A percentile compares a stretch with the other conserved stretches of the same genome.
phyloP scores from a whole-genome alignment of 1,284 basidiomycete genomes.

The Schizophyllum commune region DNA sequence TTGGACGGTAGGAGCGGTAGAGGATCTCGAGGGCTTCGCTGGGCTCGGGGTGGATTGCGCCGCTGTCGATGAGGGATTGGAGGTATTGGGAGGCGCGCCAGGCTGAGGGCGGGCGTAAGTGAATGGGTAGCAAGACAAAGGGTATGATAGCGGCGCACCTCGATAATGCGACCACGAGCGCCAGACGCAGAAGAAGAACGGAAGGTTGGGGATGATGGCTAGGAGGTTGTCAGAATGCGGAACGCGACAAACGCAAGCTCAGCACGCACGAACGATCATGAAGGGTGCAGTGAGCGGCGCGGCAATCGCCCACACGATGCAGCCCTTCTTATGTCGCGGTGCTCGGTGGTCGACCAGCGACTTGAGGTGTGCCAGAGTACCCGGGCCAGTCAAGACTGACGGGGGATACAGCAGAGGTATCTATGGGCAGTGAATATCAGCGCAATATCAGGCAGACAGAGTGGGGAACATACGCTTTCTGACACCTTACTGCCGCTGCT shows the following conservation, averaged over 20 bases:
- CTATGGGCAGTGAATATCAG: conserved; percentile 28
- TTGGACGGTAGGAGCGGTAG: conserved; percentile 36
- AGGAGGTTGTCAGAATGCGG: conserved; percentile 1
- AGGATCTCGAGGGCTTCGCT: conserved; percentile 48
- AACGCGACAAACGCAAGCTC: not conserved
- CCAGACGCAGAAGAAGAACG: conserved; percentile 81
- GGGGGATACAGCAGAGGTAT: conserved; percentile 64
- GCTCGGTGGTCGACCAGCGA: conserved; percentile 44
- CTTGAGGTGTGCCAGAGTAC: conserved; percentile 47
- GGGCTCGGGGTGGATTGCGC: conserved; percentile 46
- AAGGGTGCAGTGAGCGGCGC: conserved; percentile 69
- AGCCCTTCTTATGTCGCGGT: conserved; percentile 58
- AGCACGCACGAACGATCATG: conserved; percentile 58
- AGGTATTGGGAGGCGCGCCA: conserved; percentile 69
- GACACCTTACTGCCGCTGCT: conserved; percentile 13
- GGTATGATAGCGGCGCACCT: conserved; percentile 32
- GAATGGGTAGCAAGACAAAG: not conserved
- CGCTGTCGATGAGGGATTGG: conserved; percentile 44
- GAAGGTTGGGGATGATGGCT: conserved; percentile 77
- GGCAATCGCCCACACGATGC: conserved; percentile 54
- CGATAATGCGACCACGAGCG: conserved; percentile 76
- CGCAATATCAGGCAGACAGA: not conserved
- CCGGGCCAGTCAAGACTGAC: conserved; percentile 34
- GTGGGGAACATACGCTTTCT: not conserved
- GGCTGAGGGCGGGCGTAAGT: conserved; percentile 31